Evolutionary conservation across 2,329 filamentous ascomycete species (phyloP).

Genomic region (Hypomyces rosellus): DNA sequence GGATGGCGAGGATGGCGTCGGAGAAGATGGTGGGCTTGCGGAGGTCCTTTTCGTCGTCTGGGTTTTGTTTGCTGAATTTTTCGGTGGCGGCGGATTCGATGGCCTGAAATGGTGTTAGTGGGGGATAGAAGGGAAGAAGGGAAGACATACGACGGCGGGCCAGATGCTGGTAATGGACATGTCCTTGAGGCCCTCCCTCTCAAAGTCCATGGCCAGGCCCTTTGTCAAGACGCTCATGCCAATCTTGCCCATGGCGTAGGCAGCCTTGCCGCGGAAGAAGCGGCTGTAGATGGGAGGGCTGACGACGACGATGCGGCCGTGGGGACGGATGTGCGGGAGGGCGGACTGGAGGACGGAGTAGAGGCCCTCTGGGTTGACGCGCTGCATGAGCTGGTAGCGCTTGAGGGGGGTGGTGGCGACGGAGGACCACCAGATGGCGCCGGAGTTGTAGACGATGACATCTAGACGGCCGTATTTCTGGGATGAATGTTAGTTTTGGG

Average conservation of each 20-base stretch:
- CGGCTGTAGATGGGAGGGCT: slow-evolving; percentile 79
- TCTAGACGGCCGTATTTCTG: slow-evolving; percentile 59
- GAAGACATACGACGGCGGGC: slow-evolving; percentile 61
- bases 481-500: neutral
- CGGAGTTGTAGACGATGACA: slow-evolving; percentile 74
- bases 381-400: slow-evolving; percentile 73
- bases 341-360: slow-evolving; percentile 65
- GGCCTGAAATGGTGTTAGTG: slow-evolving; percentile 27
- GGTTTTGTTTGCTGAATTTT: slow-evolving; percentile 38
- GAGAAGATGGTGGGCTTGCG: slow-evolving; percentile 69
- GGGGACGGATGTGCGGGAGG: slow-evolving; percentile 56
- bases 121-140: neutral
- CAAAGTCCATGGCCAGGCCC: slow-evolving; percentile 76
- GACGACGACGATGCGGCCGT: slow-evolving; percentile 67
- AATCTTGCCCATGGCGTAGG: slow-evolving; percentile 73
- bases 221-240: slow-evolving; percentile 78
- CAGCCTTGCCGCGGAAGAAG: slow-evolving; percentile 81
- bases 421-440: slow-evolving; percentile 78
- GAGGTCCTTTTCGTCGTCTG: slow-evolving; percentile 50
- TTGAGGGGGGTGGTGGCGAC: slow-evolving; percentile 67
- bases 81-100: slow-evolving; percentile 73
- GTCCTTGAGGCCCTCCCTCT: slow-evolving; percentile 53
- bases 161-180: slow-evolving; percentile 81
- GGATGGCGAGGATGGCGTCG: slow-evolving; percentile 69
- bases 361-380: slow-evolving; percentile 67